Percentiles rank a stretch among this genome's conserved stretches.
phyloP scores from a whole-genome alignment of 306 rosid species.

The Prunus fruticosa region DNA sequence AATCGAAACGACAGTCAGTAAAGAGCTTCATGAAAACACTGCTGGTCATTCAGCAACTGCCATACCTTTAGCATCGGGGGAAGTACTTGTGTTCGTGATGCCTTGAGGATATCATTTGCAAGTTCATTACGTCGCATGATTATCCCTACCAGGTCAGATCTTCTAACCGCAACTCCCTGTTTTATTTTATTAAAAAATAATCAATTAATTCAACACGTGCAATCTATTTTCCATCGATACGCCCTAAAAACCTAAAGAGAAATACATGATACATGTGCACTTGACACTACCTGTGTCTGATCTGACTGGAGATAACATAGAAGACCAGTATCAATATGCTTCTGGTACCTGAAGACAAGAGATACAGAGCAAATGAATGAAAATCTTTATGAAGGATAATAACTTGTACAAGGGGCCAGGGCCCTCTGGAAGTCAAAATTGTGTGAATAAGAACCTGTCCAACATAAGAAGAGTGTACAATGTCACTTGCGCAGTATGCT shows the following conservation, averaged over 20 bases:
- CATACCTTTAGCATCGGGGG: constrained; percentile 80
- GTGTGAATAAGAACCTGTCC: constrained; percentile 54
- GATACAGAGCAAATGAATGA: constrained; percentile 15
- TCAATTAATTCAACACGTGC: constrained; percentile 10
- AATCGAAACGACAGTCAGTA: constrained; percentile 11
- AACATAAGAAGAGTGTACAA: constrained; percentile 86
- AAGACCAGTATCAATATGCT: constrained; percentile 76
- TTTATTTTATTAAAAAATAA: background rate
- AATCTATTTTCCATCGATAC: no score
- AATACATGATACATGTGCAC: constrained; percentile 10
- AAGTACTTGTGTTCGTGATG: constrained; percentile 63
- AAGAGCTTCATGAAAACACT: constrained; percentile 14
- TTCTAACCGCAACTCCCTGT: constrained; percentile 73
- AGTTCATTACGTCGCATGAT: constrained; percentile 90
- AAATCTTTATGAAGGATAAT: background rate
- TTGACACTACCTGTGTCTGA: constrained; percentile 61
- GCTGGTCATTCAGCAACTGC: constrained; percentile 19
- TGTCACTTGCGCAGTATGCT: constrained; percentile 90
- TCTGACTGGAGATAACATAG: constrained; percentile 84
- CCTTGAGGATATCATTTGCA: constrained; percentile 76
- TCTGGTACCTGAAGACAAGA: constrained; percentile 63
- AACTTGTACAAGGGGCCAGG: background rate
- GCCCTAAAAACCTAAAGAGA: background rate
- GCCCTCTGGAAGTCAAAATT: background rate
- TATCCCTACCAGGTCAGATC: constrained; percentile 86